These are phyloP conservation scores for Areca catechu DNA, from an alignment of 176 grass and related monocot species.

Conservation along the genomic window DNA sequence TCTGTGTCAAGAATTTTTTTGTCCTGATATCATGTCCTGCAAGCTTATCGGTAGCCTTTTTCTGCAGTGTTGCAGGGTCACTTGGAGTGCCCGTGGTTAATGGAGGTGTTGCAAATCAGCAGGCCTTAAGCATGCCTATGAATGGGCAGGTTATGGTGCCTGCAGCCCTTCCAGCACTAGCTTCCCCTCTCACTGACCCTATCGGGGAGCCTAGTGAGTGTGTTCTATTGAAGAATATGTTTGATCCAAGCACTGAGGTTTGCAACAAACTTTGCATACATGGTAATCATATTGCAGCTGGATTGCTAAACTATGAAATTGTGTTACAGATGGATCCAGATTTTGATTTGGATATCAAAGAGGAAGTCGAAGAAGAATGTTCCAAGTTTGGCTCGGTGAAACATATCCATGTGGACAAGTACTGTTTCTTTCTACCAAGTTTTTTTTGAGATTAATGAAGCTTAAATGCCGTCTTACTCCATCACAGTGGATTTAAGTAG, in stretches of 20 bases:
- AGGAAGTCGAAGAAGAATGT: constrained; percentile 77
- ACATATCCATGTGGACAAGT: constrained; percentile 88
- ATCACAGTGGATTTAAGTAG: neutral
- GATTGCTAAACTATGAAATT: neutral
- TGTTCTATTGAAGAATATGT: constrained; percentile 17
- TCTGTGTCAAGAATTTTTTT: too few species aligned
- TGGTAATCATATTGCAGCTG: neutral
- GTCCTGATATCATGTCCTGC: neutral
- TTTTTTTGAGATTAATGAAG: neutral
- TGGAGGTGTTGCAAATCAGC: constrained; percentile 1
- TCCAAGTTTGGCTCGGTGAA: constrained; percentile 64
- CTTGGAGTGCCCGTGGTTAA: neutral
- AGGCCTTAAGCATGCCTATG: neutral
- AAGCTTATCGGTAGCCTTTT: neutral
- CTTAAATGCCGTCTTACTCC: too few species aligned
- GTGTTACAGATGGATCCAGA: constrained; percentile 51
- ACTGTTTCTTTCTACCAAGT: constrained; percentile 14
- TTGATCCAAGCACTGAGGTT: constrained; percentile 19
- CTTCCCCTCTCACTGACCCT: neutral
- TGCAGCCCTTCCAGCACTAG: neutral
- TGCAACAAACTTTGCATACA: too few species aligned
- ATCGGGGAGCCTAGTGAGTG: constrained; percentile 4
- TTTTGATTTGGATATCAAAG: constrained; percentile 89
- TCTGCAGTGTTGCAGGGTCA: neutral
- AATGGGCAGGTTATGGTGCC: neutral